These are phyloP conservation scores for Bruguiera sexangula DNA, from an alignment of 345 rosid genomes.

Conservation along the genomic window DNA sequence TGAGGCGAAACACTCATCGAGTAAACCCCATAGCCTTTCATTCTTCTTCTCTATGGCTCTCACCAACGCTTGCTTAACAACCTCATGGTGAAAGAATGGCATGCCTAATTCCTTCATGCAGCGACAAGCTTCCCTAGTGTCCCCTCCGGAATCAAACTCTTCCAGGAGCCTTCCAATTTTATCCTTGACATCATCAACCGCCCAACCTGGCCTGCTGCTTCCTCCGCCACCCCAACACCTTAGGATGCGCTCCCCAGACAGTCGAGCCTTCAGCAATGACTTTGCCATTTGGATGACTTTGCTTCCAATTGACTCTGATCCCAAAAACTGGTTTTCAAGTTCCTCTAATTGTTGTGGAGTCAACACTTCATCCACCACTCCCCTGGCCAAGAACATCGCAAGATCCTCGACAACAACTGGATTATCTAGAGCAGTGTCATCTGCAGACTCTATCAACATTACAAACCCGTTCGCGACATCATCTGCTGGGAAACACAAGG, in stretches of 20 bases:
- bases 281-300: slow-evolving; percentile 73
- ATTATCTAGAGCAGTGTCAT: slow-evolving; percentile 75
- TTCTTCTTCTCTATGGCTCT: slow-evolving; percentile 58
- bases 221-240: slow-evolving; percentile 91
- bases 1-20: slow-evolving; percentile 50
- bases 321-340: slow-evolving; percentile 44
- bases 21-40: slow-evolving; percentile 53
- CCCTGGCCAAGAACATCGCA: slow-evolving; percentile 77
- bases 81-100: slow-evolving; percentile 88
- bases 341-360: slow-evolving; percentile 77
- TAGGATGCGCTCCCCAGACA: slow-evolving; percentile 69
- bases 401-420: slow-evolving; percentile 83
- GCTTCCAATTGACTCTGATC: slow-evolving; percentile 48
- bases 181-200: slow-evolving; percentile 70
- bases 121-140: slow-evolving; percentile 58
- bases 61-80: slow-evolving; percentile 69
- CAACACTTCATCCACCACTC: slow-evolving; percentile 78
- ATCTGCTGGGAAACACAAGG: slow-evolving; percentile 64
- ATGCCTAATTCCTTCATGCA: slow-evolving; percentile 82
- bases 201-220: slow-evolving; percentile 57
- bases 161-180: slow-evolving; percentile 65
- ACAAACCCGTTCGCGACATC: slow-evolving; percentile 61
- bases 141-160: slow-evolving; percentile 81
- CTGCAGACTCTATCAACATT: slow-evolving; percentile 73
- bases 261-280: slow-evolving; percentile 68